Base-by-base conservation (phyloP, 257 asterid species). In the Plantago elongata region DNA sequence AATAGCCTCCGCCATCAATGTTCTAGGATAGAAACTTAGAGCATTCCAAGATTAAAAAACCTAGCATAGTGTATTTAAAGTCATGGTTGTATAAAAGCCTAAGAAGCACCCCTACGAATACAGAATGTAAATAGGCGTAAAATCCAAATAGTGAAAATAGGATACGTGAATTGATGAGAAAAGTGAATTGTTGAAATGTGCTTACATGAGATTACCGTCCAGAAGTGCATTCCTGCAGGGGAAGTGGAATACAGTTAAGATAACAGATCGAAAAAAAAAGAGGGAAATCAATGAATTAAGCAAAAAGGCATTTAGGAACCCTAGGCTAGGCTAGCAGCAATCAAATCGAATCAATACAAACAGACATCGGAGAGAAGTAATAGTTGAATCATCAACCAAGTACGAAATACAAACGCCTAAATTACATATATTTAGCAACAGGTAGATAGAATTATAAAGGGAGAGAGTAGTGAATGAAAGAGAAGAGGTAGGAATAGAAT, bases 131-230 rank as follows among this genome's bases (percentile, higher is more conserved):
- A 34, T 34, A 34, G 7, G 3, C 40, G 40, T 34, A 34, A 7
- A 34, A 34, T 34, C 40, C 40, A 34, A 34, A 34, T 3, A 7
- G 8, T 34, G 5, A 34, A 34, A 7, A 34, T 34, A 34, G 5
- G 8, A 34, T 34, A 34, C 0, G 40, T 34, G 5, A 34, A 22
- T 22, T 22, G n/a, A n/a, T n/a, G n/a, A 57, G 38, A 56, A 11
- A 60, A 61, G 44, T 44, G 42, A 48, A 54, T 40, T 42, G 11
- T 9, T 46, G 16, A 65, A 72, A 57, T 47, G 47, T 48, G 83
- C 97, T 86, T 80, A 92, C 99, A 87, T 68, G 45, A 92, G 97
- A 78, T 92, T 92, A 40, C 97, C 99, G 72, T 92, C 99, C 66
- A 72, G 61, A 75, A 92, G 85, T 44, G 85, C 84, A 49, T 64